Percentiles rank a stretch among this genome's conserved stretches.
Conservation (phyloP, 495 filamentous ascomycete genomes). For the Elaphomyces granulatus region DNA sequence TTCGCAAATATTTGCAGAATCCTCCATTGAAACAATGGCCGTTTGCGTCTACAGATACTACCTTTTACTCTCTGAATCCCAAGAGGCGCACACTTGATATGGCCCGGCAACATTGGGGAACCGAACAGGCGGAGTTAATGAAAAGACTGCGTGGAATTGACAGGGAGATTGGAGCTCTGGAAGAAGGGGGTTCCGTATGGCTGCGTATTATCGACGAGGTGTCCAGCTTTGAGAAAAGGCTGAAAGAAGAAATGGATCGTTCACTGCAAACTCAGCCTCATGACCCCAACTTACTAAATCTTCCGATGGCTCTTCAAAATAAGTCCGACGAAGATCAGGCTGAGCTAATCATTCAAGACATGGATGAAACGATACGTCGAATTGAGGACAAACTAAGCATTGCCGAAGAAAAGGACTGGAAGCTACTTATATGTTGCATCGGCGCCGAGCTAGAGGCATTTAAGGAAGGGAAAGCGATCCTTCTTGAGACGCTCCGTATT, state of each 20-base stretch:
- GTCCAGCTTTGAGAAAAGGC: constrained; percentile 48
- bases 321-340: constrained; percentile 17
- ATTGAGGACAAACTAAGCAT: constrained; percentile 26
- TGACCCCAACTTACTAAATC: constrained; percentile 6
- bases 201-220: constrained; percentile 50
- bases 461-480: constrained; percentile 48
- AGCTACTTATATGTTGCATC: constrained; percentile 72
- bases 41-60: constrained; percentile 13
- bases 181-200: constrained; percentile 75
- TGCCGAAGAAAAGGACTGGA: constrained; percentile 55
- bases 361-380: constrained; percentile 26
- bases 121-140: constrained; percentile 44
- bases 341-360: constrained; percentile 26
- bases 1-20: constrained; percentile 26
- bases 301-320: constrained; percentile 1
- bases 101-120: constrained; percentile 61
- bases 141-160: constrained; percentile 45
- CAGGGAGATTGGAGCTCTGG: constrained; percentile 59
- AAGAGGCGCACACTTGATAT: constrained; percentile 62
- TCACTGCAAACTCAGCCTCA: constrained; percentile 17
- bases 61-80: constrained; percentile 41
- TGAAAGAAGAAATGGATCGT: constrained; percentile 42
- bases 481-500: constrained; percentile 38
- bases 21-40: constrained; percentile 33
- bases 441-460: constrained; percentile 83